phyloP scores from a whole-genome alignment of 2,329 filamentous ascomycete species.

The Lecanosticta acicola region DNA sequence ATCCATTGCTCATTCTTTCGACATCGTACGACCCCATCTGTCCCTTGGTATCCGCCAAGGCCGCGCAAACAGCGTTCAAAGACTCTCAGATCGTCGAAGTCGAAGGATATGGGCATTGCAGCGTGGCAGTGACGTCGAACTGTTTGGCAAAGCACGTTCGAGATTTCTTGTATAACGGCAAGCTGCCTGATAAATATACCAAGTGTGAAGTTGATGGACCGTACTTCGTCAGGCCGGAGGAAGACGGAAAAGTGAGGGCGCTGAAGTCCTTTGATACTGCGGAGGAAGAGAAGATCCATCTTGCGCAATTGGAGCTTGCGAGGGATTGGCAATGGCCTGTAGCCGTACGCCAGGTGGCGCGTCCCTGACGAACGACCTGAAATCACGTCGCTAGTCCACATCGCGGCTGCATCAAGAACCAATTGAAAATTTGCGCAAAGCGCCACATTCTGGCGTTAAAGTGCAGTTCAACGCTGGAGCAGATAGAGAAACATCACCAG shows the following conservation, averaged over 20 bases:
- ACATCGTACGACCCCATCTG: conserved; percentile 22
- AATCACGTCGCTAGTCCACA: not conserved
- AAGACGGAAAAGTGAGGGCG: conserved; percentile 17
- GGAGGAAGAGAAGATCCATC: conserved; percentile 17
- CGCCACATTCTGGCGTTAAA: not conserved
- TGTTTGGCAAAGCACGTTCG: conserved; percentile 19
- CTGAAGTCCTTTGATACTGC: conserved; percentile 13
- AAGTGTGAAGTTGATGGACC: conserved; percentile 21
- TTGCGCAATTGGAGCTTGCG: conserved; percentile 21
- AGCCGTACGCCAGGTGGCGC: not conserved
- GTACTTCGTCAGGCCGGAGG: conserved; percentile 22
- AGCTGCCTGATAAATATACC: conserved; percentile 14
- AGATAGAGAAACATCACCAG: not conserved
- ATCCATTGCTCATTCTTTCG: conserved; percentile 18
- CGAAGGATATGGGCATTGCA: conserved; percentile 20
- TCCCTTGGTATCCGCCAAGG: conserved; percentile 17
- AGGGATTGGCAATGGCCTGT: conserved; percentile 17
- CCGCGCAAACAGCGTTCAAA: conserved; percentile 13
- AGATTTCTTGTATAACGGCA: conserved; percentile 18
- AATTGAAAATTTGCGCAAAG: not conserved
- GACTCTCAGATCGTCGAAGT: conserved; percentile 18
- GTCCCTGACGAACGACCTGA: not conserved
- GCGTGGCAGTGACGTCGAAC: conserved; percentile 17
- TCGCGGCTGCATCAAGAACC: not conserved
- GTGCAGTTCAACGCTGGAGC: no score